Evolutionary conservation across 2,329 filamentous ascomycete species (phyloP), one percentile per base, ranked within the genome.

Genomic region (Bipolaris cookei): DNA sequence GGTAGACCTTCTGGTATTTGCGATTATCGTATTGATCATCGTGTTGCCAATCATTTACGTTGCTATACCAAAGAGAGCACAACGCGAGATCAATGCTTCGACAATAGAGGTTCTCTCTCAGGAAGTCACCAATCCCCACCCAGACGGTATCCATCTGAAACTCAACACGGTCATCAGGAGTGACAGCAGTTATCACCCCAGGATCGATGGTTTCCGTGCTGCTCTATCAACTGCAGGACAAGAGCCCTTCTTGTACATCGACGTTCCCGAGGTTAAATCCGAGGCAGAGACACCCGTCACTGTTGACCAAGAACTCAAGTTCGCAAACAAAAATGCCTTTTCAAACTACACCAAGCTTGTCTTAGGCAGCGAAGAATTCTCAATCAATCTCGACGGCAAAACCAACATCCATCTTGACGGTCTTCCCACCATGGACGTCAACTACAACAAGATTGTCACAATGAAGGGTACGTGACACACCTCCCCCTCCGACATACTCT

Each of bases 41-140:
- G 81, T 89, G 16, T 79, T 84, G 37, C 77, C 87, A 37, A 73
- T 88, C 37, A 78, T 87, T 44, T 88, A 82, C 65, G 85, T 87
- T 49, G 85, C 72, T 3, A 84, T 87, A 65, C 85, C 85, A 16
- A 80, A 82, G 30, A 84, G 84, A 55, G 84, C 84, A 32, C 85
- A 87, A 64, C 56, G 71, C 38, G 80, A 81, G 48, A 80, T 88
- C 64, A 80, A 85, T 64, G 72, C 79, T 30, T 82, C 85, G 1
- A 79, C 75, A 3, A 73, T 88, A 23, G 74, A 79, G 28, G 77
- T 87, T 58, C 81, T 76, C 1, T 72, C 76, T n/a, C 78, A 86
- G 68, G 65, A 79, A 37, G 82, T 87, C 59, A 79, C 77, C 14
- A 70, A 83, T 13, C 84, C 86, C 6, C 74, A 77, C 0, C 71